phyloP scores from a whole-genome alignment of 78 protist genomes.

The Pigoraptor vietnamica region DNA sequence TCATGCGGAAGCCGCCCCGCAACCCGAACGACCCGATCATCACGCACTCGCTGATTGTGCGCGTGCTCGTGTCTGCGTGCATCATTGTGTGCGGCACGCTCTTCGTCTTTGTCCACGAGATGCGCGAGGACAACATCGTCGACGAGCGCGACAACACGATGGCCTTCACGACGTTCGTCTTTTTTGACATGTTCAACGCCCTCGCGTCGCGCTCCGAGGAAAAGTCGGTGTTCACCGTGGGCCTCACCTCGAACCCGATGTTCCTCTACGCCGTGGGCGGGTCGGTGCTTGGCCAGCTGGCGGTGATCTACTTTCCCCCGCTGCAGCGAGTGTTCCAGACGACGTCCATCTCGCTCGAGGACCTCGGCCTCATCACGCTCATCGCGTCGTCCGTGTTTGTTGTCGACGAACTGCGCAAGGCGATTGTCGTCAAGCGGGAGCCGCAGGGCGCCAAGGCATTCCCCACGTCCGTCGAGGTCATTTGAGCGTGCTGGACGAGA shows the following conservation, averaged over 20 bases:
- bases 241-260: slow-evolving; percentile 24
- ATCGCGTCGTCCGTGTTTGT: background rate
- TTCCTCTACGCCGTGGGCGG: slow-evolving; percentile 39
- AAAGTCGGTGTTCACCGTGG: slow-evolving; percentile 14
- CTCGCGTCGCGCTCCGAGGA: slow-evolving; percentile 13
- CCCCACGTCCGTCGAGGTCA: background rate
- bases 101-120: background rate
- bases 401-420: slow-evolving; percentile 1
- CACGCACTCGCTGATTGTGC: background rate
- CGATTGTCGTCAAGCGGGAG: background rate
- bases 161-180: slow-evolving; percentile 53
- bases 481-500: background rate
- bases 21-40: slow-evolving; percentile 10
- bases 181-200: slow-evolving; percentile 64
- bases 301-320: slow-evolving; percentile 35
- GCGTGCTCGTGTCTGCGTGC: slow-evolving; percentile 28
- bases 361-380: background rate
- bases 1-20: slow-evolving; percentile 41
- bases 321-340: slow-evolving; percentile 42
- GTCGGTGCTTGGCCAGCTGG: slow-evolving; percentile 35
- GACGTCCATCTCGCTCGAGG: slow-evolving; percentile 7
- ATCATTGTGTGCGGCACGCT: slow-evolving; percentile 21
- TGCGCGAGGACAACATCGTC: background rate
- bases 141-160: slow-evolving; percentile 38
- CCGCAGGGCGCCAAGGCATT: background rate